Conservation (phyloP, 2,329 filamentous ascomycete genomes). For the Fusarium sp. region DNA sequence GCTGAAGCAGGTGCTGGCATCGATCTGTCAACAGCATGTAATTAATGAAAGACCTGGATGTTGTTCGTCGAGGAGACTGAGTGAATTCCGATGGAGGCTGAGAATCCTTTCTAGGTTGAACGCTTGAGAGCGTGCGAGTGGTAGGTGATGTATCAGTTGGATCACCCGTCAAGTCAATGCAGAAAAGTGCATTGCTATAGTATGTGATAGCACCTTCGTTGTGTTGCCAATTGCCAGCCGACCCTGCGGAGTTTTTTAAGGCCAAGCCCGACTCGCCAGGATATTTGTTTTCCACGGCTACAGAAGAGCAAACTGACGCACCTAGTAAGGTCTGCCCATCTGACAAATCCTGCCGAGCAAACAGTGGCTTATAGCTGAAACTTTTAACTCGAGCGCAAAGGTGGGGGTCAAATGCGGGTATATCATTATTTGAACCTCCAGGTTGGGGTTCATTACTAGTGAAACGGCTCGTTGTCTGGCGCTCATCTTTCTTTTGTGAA, state of each 20-base stretch:
- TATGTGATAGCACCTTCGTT: slow-evolving; percentile 84
- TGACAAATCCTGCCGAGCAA: slow-evolving; percentile 62
- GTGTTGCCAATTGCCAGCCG: slow-evolving; percentile 63
- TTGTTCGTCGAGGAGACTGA: slow-evolving; percentile 51
- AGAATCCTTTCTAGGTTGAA: slow-evolving; percentile 41
- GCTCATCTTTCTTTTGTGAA: slow-evolving; percentile 59
- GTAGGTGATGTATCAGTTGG: slow-evolving; percentile 60
- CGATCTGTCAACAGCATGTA: slow-evolving; percentile 62
- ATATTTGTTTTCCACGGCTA: slow-evolving; percentile 61
- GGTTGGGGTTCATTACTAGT: slow-evolving; percentile 52
- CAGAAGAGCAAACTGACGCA: slow-evolving; percentile 62
- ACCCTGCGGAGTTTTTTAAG: slow-evolving; percentile 60
- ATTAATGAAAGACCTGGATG: slow-evolving; percentile 63
- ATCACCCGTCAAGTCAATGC: slow-evolving; percentile 81
- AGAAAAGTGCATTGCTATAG: slow-evolving; percentile 83
- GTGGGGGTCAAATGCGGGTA: slow-evolving; percentile 55
- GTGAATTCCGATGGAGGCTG: slow-evolving; percentile 14
- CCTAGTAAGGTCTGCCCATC: slow-evolving; percentile 61
- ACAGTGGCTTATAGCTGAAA: slow-evolving; percentile 74
- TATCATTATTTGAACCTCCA: slow-evolving; percentile 52
- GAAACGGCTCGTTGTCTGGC: slow-evolving; percentile 55
- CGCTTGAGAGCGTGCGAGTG: slow-evolving; percentile 56
- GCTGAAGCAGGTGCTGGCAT: slow-evolving; percentile 8
- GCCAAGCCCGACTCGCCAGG: slow-evolving; percentile 59
- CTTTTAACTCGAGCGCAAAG: slow-evolving; percentile 56